A percentile compares a stretch with the other conserved stretches of the same genome.
Evolutionary conservation across 345 rosid species (phyloP).

Genomic region (Eucalyptus cloeziana): DNA sequence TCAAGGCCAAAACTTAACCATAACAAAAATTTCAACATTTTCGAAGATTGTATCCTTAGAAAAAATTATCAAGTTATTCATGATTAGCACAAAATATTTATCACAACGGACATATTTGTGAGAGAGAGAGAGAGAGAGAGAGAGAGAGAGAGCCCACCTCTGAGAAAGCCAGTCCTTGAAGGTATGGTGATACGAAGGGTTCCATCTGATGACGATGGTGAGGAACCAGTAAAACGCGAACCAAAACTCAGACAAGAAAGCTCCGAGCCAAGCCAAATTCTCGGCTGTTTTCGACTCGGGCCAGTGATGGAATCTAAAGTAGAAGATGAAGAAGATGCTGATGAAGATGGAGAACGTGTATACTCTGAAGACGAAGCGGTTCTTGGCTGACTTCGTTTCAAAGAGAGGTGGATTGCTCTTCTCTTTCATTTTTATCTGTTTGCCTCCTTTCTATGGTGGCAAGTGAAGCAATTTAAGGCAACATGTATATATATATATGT

Average conservation of each 20-base stretch:
- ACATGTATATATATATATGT: too few relatives aligned
- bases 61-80: not conserved
- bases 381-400: not conserved
- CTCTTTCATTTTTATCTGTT: not conserved
- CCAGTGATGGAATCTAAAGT: not conserved
- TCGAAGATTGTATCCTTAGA: not conserved
- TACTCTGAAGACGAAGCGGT: not conserved
- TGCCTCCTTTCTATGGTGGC: not conserved
- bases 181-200: not conserved
- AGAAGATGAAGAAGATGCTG: not conserved
- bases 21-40: not conserved
- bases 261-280: slow-evolving; percentile 15
- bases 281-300: not conserved
- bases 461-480: not conserved
- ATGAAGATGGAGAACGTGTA: not conserved
- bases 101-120: not conserved
- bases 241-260: slow-evolving; percentile 9
- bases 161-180: slow-evolving; percentile 11
- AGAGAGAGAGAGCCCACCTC: not conserved
- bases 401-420: not conserved
- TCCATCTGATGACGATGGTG: not conserved
- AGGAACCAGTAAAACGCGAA: slow-evolving; percentile 14
- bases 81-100: not conserved
- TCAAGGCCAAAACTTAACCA: not conserved
- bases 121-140: not conserved